Percentiles rank a stretch among this genome's conserved stretches.
phyloP scores from a whole-genome alignment of 495 filamentous ascomycete species.

The Tuber melanosporum region DNA sequence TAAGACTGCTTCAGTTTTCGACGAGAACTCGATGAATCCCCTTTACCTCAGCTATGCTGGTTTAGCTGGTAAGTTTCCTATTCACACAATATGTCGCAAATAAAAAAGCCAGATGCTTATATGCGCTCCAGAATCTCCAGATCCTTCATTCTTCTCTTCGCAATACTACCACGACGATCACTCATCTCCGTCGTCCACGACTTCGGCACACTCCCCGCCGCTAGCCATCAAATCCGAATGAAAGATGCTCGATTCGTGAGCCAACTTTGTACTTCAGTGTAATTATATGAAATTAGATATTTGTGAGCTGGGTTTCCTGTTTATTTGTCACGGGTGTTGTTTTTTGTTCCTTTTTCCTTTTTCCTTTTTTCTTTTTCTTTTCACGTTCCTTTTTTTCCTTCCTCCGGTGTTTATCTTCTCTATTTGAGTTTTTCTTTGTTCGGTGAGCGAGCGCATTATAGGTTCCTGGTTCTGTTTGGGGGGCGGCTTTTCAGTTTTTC shows the following conservation, averaged over 20 bases:
- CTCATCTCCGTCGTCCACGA: conserved; percentile 30
- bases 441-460: conserved; percentile 1
- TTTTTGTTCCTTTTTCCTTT: neutral
- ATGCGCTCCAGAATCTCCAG: conserved; percentile 23
- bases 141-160: conserved; percentile 33
- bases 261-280: conserved; percentile 3
- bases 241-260: neutral
- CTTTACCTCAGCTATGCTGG: conserved; percentile 71
- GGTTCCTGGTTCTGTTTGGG: neutral
- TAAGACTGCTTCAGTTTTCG: conserved; percentile 50
- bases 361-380: neutral
- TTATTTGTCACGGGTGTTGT: neutral
- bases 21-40: conserved; percentile 63
- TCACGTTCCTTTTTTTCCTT: neutral
- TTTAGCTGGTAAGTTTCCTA: conserved; percentile 53
- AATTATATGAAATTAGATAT: conserved; percentile 1
- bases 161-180: conserved; percentile 34
- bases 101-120: neutral
- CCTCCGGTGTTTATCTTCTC: neutral
- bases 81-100: conserved; percentile 15
- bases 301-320: neutral
- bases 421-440: neutral
- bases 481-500: neutral
- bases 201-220: conserved; percentile 30
- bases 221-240: conserved; percentile 23